Evolutionary conservation across 352 stramenopile genomes (phyloP).

Genomic region (Globisporangium irregulare): DNA sequence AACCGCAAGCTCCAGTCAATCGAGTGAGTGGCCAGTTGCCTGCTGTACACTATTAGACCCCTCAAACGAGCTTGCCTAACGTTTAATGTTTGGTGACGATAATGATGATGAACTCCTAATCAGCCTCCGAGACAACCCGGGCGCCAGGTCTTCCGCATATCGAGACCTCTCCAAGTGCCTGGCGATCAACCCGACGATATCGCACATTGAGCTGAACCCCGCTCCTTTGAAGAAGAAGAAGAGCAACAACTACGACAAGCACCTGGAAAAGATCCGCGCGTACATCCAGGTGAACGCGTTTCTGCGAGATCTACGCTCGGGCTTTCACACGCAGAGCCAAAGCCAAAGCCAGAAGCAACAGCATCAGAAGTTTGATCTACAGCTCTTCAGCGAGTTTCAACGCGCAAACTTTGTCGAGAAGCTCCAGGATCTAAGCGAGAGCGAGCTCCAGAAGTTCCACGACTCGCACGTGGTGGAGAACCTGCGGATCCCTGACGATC

Average conservation of each 20-base stretch:
- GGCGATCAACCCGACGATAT: slow-evolving; percentile 38
- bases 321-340: not conserved
- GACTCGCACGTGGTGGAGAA: slow-evolving; percentile 39
- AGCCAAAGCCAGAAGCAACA: not conserved
- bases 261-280: slow-evolving; percentile 21
- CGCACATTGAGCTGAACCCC: slow-evolving; percentile 28
- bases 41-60: not conserved
- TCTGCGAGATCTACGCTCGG: slow-evolving; percentile 15
- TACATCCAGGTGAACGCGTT: slow-evolving; percentile 41
- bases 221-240: slow-evolving; percentile 12
- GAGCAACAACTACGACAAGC: slow-evolving; percentile 25
- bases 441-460: slow-evolving; percentile 43
- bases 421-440: slow-evolving; percentile 50
- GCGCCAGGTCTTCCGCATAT: slow-evolving; percentile 41
- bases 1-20: slow-evolving; percentile 47
- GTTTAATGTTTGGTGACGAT: too few species aligned
- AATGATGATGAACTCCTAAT: too few species aligned
- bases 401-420: slow-evolving; percentile 74
- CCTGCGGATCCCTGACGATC: slow-evolving; percentile 22
- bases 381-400: slow-evolving; percentile 21
- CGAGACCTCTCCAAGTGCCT: slow-evolving; percentile 43
- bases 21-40: slow-evolving; percentile 22
- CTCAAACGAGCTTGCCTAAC: not conserved
- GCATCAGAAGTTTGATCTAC: not conserved
- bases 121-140: slow-evolving; percentile 28